Conservation (phyloP, 176 grass and related monocot genomes). For the Rhipidocladum racemiflorum region DNA sequence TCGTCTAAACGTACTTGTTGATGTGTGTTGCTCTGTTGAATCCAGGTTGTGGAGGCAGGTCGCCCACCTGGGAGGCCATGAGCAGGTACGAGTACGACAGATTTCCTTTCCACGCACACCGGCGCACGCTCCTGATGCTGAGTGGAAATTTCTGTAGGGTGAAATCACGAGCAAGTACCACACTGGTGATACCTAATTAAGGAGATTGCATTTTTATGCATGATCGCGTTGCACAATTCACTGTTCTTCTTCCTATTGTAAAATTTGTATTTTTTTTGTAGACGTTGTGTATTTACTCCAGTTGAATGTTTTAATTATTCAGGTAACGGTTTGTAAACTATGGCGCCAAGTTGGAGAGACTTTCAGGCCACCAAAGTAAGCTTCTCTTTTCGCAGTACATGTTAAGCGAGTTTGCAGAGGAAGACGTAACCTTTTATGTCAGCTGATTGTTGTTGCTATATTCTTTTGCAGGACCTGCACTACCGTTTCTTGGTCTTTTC, state of each 20-base stretch:
- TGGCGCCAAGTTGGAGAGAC: conserved; percentile 99
- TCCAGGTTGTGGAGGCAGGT: conserved; percentile 99
- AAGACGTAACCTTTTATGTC: not conserved
- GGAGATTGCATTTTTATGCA: not conserved
- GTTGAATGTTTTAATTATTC: conserved; percentile 24
- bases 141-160: not conserved
- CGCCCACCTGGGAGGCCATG: conserved; percentile 86
- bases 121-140: not conserved
- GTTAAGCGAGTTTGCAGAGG: not conserved
- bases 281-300: not conserved
- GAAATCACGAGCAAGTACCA: conserved; percentile 13
- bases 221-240: not conserved
- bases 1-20: conserved; percentile 13
- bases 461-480: conserved; percentile 88
- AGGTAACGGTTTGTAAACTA: conserved; percentile 96
- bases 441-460: conserved; percentile 15
- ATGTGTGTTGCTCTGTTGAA: conserved; percentile 22
- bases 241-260: not conserved
- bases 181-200: conserved; percentile 8
- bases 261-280: not conserved
- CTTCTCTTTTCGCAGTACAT: conserved; percentile 1
- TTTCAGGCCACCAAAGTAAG: conserved; percentile 97
- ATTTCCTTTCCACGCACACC: conserved; percentile 18
- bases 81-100: conserved; percentile 66
- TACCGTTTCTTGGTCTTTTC: conserved; percentile 97